Evolutionary conservation across 2,329 filamentous ascomycete species (phyloP).

Genomic region (Alternaria arborescens): DNA sequence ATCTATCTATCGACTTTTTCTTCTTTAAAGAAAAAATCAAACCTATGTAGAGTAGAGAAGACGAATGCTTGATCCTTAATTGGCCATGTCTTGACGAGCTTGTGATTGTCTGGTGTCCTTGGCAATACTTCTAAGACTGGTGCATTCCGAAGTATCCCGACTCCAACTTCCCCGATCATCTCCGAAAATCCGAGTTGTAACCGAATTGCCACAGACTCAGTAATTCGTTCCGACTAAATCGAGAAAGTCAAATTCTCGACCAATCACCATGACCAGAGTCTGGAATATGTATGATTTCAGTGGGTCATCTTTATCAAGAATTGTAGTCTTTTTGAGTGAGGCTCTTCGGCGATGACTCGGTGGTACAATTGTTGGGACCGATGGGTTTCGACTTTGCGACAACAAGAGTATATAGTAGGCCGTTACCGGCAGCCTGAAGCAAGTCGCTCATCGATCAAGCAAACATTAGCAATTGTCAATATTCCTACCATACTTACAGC

Average conservation of each 20-base stretch:
- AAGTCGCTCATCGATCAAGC: background rate
- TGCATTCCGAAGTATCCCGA: constrained; percentile 6
- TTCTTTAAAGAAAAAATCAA: background rate
- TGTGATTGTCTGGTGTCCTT: background rate
- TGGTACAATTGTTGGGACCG: constrained; percentile 5
- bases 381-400: background rate
- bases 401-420: constrained; percentile 1
- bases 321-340: background rate
- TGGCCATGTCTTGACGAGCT: background rate
- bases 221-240: background rate
- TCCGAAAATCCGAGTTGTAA: constrained; percentile 19
- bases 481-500: background rate
- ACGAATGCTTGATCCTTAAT: background rate
- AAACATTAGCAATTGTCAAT: background rate
- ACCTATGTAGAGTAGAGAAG: background rate
- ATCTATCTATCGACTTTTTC: no score
- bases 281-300: background rate
- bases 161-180: constrained; percentile 12
- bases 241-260: background rate
- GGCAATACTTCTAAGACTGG: background rate
- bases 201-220: constrained; percentile 11
- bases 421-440: background rate
- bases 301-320: background rate
- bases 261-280: background rate
- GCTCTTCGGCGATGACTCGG: constrained; percentile 25